Base-by-base conservation (phyloP, 129 eudicot genomes). In the Scalesia atractyloides region DNA sequence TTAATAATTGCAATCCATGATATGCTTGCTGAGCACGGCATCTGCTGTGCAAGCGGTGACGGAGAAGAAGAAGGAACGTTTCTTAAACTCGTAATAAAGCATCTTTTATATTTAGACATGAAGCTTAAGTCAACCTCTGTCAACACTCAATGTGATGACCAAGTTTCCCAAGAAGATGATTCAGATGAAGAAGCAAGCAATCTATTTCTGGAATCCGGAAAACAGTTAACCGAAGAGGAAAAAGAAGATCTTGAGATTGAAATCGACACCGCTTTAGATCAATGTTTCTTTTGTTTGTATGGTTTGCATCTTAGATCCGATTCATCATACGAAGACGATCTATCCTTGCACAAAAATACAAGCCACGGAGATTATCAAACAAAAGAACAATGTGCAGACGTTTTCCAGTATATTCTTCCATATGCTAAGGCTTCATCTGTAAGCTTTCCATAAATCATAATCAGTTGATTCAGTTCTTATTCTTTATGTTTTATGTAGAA, bases 351-450 rank as follows among this genome's bases (percentile, higher is more conserved):
- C 75, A 87, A 85, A 83, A 94, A 94, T 72, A 94, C 97, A 66
- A 90, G 96, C 77, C 89, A 84, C 14, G 97, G 96, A 51, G 96
- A 94, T 82, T 94, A 90, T 84, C 98, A 94, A 84, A 90, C 98
- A 12, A 94, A 94, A 75, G 98, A 94, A 83, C 98, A 94, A 77
- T 94, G 98, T 81, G 97, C 98, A 12, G 98, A 94, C 66, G 98
- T 94, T 69, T 94, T 94, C 65, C 92, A 84, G 78, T 94, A 94
- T 83, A 86, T 94, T 72, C 86, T 94, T 22, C 97, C 98, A 33
- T 94, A 94, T 74, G 97, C 98, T 3, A 94, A 86, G 82, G 97
- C 87, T 82, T 90, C 98, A 66, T 87, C 98, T 66, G 98, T 94
- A 73, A 84, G 96, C 83, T 60, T 60, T 58, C 70, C 61, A 17